Conservation (phyloP, 192 early-diverging fungal species). For the Irineochytrium annulatum region DNA sequence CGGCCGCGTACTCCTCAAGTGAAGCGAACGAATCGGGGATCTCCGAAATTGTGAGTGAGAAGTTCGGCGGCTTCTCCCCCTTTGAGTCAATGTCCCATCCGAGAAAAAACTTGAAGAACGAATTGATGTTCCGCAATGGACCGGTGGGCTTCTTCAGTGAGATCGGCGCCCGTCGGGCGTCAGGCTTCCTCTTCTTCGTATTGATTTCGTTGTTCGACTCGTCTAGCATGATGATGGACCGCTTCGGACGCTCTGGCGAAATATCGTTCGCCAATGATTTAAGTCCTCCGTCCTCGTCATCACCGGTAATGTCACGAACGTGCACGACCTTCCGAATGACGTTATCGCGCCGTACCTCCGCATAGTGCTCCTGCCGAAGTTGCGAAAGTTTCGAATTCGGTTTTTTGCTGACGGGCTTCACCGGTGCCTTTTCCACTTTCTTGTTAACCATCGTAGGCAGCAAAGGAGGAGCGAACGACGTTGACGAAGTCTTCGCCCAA, state of each 20-base stretch:
- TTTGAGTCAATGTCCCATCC: constrained; percentile 20
- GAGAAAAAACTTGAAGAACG: constrained; percentile 31
- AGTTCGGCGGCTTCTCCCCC: constrained; percentile 34
- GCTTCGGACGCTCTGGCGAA: background rate
- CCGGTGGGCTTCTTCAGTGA: background rate
- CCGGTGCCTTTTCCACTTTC: constrained; percentile 1
- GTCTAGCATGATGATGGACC: constrained; percentile 15
- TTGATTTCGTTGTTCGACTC: constrained; percentile 8
- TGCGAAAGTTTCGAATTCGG: constrained; percentile 12
- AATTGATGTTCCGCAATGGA: constrained; percentile 21
- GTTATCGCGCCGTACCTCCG: constrained; percentile 1
- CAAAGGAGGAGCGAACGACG: too few species aligned
- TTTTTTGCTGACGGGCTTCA: background rate
- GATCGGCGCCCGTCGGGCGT: background rate
- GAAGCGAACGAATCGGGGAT: constrained; percentile 62
- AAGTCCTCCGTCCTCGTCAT: background rate
- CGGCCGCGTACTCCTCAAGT: constrained; percentile 52
- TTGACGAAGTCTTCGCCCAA: too few species aligned
- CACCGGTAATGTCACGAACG: constrained; percentile 5
- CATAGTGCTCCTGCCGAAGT: constrained; percentile 10
- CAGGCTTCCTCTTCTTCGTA: background rate
- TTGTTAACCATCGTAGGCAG: too few species aligned
- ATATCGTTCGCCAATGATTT: too few species aligned
- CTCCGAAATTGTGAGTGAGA: constrained; percentile 26
- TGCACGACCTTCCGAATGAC: background rate